Percentiles rank a stretch among this genome's conserved stretches.
phyloP scores from a whole-genome alignment of 495 filamentous ascomycete species.

The Aspergillus bridgeri region DNA sequence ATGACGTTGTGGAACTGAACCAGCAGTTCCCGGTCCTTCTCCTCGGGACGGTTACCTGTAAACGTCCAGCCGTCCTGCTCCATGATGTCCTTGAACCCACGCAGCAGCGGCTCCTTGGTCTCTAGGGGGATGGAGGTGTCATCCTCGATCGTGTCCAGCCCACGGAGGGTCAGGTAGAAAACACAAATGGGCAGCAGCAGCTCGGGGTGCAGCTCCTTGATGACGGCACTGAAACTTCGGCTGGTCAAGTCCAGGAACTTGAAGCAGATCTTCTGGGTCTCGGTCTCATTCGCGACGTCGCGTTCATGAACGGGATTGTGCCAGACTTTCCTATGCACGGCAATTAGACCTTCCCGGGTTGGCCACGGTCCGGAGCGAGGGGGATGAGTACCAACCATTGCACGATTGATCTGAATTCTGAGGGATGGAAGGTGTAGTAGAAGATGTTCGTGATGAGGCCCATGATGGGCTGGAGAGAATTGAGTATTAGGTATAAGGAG shows the following conservation, averaged over 20 bases:
- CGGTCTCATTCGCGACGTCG: constrained; percentile 67
- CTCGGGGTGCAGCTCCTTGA: constrained; percentile 92
- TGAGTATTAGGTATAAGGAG: constrained; percentile 3
- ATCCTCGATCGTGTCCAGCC: constrained; percentile 95
- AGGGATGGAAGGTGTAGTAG: constrained; percentile 76
- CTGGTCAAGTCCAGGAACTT: constrained; percentile 82
- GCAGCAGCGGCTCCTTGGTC: constrained; percentile 81
- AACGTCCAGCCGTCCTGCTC: constrained; percentile 89
- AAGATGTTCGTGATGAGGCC: constrained; percentile 50
- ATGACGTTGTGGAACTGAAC: constrained; percentile 88
- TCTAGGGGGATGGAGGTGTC: constrained; percentile 85
- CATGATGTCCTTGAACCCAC: constrained; percentile 72
- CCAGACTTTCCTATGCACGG: constrained; percentile 78
- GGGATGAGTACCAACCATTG: constrained; percentile 69
- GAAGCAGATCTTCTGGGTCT: constrained; percentile 76
- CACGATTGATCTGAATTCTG: constrained; percentile 76
- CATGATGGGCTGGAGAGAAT: constrained; percentile 38
- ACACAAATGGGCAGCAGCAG: constrained; percentile 82
- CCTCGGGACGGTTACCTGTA: constrained; percentile 77
- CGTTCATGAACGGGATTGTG: constrained; percentile 90
- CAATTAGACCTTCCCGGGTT: constrained; percentile 15
- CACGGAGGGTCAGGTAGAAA: constrained; percentile 92
- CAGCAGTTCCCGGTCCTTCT: constrained; percentile 90
- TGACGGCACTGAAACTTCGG: constrained; percentile 89
- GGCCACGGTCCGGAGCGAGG: too few relatives aligned